Base-by-base conservation (phyloP, 192 early-diverging fungal genomes). In the Spizellomyces sp. region DNA sequence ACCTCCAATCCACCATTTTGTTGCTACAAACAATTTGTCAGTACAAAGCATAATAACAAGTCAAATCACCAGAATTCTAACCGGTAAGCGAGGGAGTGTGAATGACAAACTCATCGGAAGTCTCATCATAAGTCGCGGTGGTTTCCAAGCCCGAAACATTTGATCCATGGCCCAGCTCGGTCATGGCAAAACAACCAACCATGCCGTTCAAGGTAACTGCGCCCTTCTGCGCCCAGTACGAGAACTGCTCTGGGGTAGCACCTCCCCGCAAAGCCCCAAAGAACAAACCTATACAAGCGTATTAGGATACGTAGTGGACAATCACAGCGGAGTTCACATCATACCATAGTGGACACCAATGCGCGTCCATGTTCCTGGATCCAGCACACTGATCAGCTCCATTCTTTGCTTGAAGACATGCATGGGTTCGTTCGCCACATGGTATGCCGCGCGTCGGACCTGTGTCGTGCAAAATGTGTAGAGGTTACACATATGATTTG, bases 1-100 rank as follows among this genome's bases (percentile, higher is more conserved):
- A 62, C 93, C 93, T 70, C 95, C 95, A 76, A 96, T 96, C 95
- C 95, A 96, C 95, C 95, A 96, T 80, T 96, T 95, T 52, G 94
- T 96, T 42, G 92, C 89, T 36, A 36, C 27, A 36, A 36, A 36
- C 27, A 3, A 36, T 9, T 88, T 89, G 17, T 19, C 15, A 27
- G 22, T 9, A 55, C 27, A 36, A 36, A 36, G 27, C 3, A 36
- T 0, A 2, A 36, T 36, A 36, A 36, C n/a, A 3, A 36, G 27
- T 3, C 0, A 36, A 36, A 2, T 36, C 27, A 36, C 27, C 27
- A 36, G 27, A 36, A 36, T 3, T 36, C 27, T 36, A 0, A 36
- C 27, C 27, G 42, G 59, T 61, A 4, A 61, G 17, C 15, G 59
- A 36, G 17, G 59, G 59, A 1, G 78, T 81, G 58, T 77, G 72